Evolutionary conservation across 257 asterid species (phyloP).

Genomic region (Penstemon davidsonii): DNA sequence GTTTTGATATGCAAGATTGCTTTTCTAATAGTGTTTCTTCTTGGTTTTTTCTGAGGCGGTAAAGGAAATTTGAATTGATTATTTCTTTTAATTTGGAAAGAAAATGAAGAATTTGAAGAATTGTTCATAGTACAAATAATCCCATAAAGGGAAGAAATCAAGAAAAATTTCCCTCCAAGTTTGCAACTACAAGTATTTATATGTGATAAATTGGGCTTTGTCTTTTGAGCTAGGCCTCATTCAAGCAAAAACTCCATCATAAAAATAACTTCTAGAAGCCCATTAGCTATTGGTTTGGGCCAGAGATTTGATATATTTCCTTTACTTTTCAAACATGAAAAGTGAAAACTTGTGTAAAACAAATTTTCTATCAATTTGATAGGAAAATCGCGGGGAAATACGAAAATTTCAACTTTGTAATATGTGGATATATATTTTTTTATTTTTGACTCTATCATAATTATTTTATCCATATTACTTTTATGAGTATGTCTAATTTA

Average conservation of each 20-base stretch:
- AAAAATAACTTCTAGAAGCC: too few species aligned
- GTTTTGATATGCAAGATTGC: slow-evolving; percentile 50
- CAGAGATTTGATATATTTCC: too few species aligned
- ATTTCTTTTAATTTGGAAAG: slow-evolving; percentile 37
- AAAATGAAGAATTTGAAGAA: slow-evolving; percentile 52
- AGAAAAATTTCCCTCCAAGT: slow-evolving; percentile 52
- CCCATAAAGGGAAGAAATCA: not conserved
- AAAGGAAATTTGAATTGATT: slow-evolving; percentile 28
- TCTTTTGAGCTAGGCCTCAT: slow-evolving; percentile 9
- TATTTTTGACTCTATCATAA: too few species aligned
- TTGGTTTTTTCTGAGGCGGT: slow-evolving; percentile 41
- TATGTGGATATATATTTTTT: too few species aligned
- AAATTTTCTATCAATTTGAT: too few species aligned
- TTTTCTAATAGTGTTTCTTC: slow-evolving; percentile 33
- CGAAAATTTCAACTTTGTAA: too few species aligned
- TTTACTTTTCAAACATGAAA: too few species aligned
- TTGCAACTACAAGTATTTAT: not conserved
- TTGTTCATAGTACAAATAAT: slow-evolving; percentile 39
- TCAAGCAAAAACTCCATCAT: not conserved
- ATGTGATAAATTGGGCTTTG: not conserved
- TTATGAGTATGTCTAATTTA: too few species aligned
- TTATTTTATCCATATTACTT: too few species aligned
- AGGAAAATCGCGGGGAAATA: too few species aligned
- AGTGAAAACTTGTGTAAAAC: too few species aligned
- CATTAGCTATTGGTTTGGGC: not conserved